Evolutionary conservation across 2,329 filamentous ascomycete genomes (phyloP), one percentile per base, ranked within the genome.

Genomic region (Alternaria longipes): DNA sequence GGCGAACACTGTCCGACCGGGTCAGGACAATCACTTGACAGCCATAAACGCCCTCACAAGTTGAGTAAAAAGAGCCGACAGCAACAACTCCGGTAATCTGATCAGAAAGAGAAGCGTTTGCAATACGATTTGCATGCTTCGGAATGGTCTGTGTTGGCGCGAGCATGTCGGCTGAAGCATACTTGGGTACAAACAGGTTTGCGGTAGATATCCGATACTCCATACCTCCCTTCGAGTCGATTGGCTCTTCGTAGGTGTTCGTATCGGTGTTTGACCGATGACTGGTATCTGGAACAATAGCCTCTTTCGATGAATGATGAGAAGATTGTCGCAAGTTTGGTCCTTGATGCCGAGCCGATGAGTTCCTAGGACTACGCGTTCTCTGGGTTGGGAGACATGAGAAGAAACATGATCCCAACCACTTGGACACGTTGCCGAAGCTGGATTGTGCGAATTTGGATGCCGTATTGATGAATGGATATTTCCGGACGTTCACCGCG

Each of bases 1-100:
- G 38, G 9, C 8, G 36, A 42, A 56, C 11, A 28, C 14, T 50
- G 16, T 51, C 54, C 16, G 20, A 36, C 1, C 8, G 12, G 38
- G 36, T 50, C 9, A 40, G 3, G 20, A 56, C 45, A 28, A 50
- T 8, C 11, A 56, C 38, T 24, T 24, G 2, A 22, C 20, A 5
- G 20, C 54, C 28, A 30, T 28, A 22, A 56, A 56, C 45, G 20
- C 54, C 54, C 18, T 56, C 6, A 16, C 26, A 2, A 51, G 26
- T 56, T 8, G 36, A 26, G 36, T 20, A 16, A 40, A 56, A 56
- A 16, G 34, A 44, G 20, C 3, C 20, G 20, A 51, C 14, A 44
- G 45, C 28, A 24, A 56, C 20, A 26, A 56, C 28, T 38, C 14
- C 26, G 22, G 36, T 38, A 38, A 50, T n/a, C 6, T 34, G 3